Base-by-base conservation (phyloP, 2,329 filamentous ascomycete genomes). In the Purpureocillium takamizusanense region DNA sequence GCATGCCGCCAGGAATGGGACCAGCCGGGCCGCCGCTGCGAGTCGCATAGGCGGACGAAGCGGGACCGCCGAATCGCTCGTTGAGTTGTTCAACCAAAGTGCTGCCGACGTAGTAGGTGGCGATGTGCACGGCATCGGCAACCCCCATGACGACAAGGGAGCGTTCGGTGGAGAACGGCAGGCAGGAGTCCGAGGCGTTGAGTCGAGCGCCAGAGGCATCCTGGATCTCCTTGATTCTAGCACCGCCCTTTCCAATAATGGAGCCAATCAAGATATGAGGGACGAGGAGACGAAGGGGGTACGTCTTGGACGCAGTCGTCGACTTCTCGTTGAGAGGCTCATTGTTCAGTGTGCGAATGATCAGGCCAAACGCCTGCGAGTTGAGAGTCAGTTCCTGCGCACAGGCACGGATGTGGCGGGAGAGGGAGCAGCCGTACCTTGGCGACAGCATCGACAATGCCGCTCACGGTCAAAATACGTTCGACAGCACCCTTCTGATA, bases 111-210 rank as follows among this genome's bases (percentile, higher is more conserved):
- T 98, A 98, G 70, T 97, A 98, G 29, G 92, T 95, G 35, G 92
- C 92, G 62, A 98, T 98, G 66, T 98, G 92, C 35, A 98, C 90
- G 42, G 92, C 90, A 67, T 98, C 92, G 38, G 92, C 92, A 42
- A 98, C 92, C 60, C 92, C 92, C 64, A 97, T 87, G 23, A 98
- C 89, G 37, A 98, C 90, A 35, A 98, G 77, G n/a, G 92, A 97
- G 35, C 92, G 86, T 67, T 98, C 92, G 42, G 88, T 94, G 14
- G 92, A 98, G 44, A 95, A 76, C 35, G 92, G 92, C 40, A 98
- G 76, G 58, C 89, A 94, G 5, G 88, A 83, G 61, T 97, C 92
- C 7, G 92, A 98, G 18, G 92, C 92, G 62, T 98, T 98, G 33
- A 98, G 76, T 45, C 94, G 84, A 38, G 92, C 92, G 43, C 94